Conservation (phyloP, 768 basidiomycete genomes). For the Multifurca ochricompacta region DNA sequence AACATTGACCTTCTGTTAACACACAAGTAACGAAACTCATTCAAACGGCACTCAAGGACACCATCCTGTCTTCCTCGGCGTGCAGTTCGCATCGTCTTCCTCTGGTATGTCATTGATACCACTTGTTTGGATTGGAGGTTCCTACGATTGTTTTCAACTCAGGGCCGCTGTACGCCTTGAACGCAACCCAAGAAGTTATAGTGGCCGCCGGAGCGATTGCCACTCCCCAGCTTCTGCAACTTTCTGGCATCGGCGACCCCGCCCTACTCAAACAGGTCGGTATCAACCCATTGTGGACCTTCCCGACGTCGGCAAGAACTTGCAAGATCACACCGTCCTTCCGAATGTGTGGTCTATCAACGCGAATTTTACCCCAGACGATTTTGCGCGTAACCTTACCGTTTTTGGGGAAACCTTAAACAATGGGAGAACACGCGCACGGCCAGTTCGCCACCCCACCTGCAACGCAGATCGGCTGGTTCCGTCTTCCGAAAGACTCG, state of each 20-base stretch:
- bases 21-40: slow-evolving; percentile 20
- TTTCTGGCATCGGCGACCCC: slow-evolving; percentile 51
- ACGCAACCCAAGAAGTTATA: slow-evolving; percentile 19
- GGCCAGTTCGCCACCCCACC: background rate
- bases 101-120: background rate
- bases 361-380: background rate
- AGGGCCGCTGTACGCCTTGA: background rate
- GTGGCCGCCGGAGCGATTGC: slow-evolving; percentile 19
- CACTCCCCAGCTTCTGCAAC: slow-evolving; percentile 39
- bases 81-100: background rate
- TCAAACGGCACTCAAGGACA: background rate
- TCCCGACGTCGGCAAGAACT: slow-evolving; percentile 46
- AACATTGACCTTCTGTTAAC: slow-evolving; percentile 13
- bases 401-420: background rate
- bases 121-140: background rate
- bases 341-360: background rate
- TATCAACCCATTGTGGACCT: slow-evolving; percentile 41
- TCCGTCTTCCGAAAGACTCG: background rate
- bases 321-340: slow-evolving; percentile 37
- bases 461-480: background rate
- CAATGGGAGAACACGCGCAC: background rate
- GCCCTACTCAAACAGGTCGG: slow-evolving; percentile 37
- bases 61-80: slow-evolving; percentile 6
- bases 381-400: background rate
- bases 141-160: background rate